These are phyloP conservation scores for Pseudopithomyces maydicus DNA, from an alignment of 2,329 filamentous ascomycete species.

Conservation along the genomic window DNA sequence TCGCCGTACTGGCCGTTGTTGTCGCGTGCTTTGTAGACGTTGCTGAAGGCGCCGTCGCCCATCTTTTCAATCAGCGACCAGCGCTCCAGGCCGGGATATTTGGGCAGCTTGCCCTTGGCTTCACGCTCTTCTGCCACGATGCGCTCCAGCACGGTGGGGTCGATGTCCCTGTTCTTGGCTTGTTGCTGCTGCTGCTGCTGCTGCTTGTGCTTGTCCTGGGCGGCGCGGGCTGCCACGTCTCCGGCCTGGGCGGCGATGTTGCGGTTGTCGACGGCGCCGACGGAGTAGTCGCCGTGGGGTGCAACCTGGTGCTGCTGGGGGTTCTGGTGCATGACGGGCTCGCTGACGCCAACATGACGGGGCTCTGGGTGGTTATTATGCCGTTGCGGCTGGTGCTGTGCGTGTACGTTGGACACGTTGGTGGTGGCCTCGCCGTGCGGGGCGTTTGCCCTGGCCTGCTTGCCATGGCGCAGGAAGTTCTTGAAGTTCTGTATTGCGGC, in stretches of 20 bases:
- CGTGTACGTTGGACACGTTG: constrained; percentile 67
- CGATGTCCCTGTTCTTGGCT: constrained; percentile 55
- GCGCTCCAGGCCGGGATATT: constrained; percentile 81
- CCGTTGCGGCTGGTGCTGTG: constrained; percentile 61
- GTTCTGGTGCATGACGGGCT: constrained; percentile 58
- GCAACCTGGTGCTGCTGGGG: constrained; percentile 59
- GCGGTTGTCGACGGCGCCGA: constrained; percentile 63
- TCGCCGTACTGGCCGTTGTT: constrained; percentile 70
- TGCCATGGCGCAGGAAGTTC: constrained; percentile 97
- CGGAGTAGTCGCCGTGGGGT: constrained; percentile 62
- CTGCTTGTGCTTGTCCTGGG: constrained; percentile 65
- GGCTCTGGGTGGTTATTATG: constrained; percentile 52
- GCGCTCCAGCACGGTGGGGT: constrained; percentile 74
- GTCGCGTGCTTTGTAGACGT: constrained; percentile 91
- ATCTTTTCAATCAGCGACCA: constrained; percentile 94
- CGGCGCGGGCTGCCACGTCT: constrained; percentile 67
- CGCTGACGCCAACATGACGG: constrained; percentile 61
- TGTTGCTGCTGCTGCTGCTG: constrained; percentile 50
- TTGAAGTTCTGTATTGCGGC: constrained; percentile 91
- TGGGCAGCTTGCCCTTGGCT: constrained; percentile 81
- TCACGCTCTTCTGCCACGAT: constrained; percentile 92
- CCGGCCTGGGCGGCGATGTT: constrained; percentile 73
- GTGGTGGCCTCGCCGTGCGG: constrained; percentile 66
- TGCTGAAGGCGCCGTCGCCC: constrained; percentile 98
- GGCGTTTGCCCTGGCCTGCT: constrained; percentile 78